Evolutionary conservation across 106 monocot species (phyloP).

Genomic region (Dioscorea dumetorum): DNA sequence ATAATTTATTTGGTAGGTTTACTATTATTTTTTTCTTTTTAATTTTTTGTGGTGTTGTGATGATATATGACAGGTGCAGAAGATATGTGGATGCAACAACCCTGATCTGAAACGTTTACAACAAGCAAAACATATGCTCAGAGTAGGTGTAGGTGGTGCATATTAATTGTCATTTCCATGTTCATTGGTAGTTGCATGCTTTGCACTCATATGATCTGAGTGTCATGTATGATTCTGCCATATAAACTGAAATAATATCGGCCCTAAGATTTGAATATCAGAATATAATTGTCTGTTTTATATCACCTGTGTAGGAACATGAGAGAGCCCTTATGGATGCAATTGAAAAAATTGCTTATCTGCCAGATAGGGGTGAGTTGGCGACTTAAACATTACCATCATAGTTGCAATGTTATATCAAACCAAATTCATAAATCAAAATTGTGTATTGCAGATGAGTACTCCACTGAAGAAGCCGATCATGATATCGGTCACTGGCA

Average conservation of each 20-base stretch:
- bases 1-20: neutral
- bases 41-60: neutral
- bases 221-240: too few species aligned
- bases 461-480: slow-evolving; percentile 7
- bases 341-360: slow-evolving; percentile 24
- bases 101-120: slow-evolving; percentile 33
- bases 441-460: slow-evolving; percentile 4
- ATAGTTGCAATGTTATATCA: neutral
- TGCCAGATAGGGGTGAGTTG: slow-evolving; percentile 26
- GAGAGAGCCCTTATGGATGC: slow-evolving; percentile 53
- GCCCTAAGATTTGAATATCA: too few species aligned
- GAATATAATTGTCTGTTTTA: neutral
- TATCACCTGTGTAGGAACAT: slow-evolving; percentile 29
- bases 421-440: neutral
- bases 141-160: slow-evolving; percentile 28
- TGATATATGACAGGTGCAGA: slow-evolving; percentile 31
- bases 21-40: neutral
- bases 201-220: too few species aligned
- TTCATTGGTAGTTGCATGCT: neutral
- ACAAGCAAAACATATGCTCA: slow-evolving; percentile 29
- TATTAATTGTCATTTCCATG: neutral
- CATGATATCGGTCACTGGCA: slow-evolving; percentile 1
- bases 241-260: too few species aligned
- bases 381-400: slow-evolving; percentile 15
- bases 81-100: slow-evolving; percentile 25